Evolutionary conservation across 768 basidiomycete genomes (phyloP), one percentile per base, ranked within the genome.

Genomic region (Gyrodon lividus): DNA sequence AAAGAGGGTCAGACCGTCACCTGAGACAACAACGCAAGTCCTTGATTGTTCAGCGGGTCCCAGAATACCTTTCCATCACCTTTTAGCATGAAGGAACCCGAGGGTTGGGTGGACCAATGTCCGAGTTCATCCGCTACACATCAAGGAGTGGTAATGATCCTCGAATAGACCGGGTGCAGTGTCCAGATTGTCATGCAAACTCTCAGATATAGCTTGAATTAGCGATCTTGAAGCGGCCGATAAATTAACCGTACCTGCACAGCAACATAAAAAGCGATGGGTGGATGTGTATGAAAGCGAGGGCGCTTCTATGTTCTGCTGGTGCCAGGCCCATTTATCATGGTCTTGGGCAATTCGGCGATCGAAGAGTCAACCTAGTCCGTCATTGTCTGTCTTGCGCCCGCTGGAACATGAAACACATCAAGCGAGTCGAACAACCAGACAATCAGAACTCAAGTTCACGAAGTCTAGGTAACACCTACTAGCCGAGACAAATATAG

Each of bases 351-450:
- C 84, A 84, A 87, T 4, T 56, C 61, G 2, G 78, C 80, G 4
- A 86, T 82, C 12, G 76, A 73, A 4, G 65, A 64, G 58, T 86
- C 82, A 14, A 86, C 83, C 79, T 81, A 86, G 63, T 85, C 84
- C 0, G 77, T 75, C n/a, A 83, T 61, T 17, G 69, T 62, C 35
- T 14, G 35, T n/a, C 37, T 8, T 12, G 2, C 2, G 42, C 6
- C 34, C 16, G 5, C 35, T 17, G 14, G n/a, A 30, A 49, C 26
- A 28, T 49, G 14, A 22, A 47, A 42, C n/a, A 12, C 52, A 78
- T 81, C 81, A 40, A 83, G 73, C 6, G 85, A 86, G 63, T 87
- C 84, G 56, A 87, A 87, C 69, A 84, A 84, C 45, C 84, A 86
- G 4, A 86, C 67, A 42, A 87, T 67, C 2, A 86, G 71, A 7